phyloP scores from a whole-genome alignment of 2,329 filamentous ascomycete genomes.

The Microdochium paspali region DNA sequence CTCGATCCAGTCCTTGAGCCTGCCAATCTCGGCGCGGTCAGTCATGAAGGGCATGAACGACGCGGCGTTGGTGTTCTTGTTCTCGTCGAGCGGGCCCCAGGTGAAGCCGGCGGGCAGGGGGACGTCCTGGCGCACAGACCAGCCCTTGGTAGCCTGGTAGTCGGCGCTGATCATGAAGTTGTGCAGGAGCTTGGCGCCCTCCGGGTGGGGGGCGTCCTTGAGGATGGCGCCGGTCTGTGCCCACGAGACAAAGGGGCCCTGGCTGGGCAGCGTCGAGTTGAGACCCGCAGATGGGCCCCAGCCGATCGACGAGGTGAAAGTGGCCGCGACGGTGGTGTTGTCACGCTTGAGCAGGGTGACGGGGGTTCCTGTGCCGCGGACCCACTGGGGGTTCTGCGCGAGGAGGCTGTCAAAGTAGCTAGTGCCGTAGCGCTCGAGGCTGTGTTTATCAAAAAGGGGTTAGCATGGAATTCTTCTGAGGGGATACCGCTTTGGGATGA shows the following conservation, averaged over 20 bases:
- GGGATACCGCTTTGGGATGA: too few relatives aligned
- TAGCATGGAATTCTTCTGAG: too few relatives aligned
- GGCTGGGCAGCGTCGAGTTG: slow-evolving; percentile 19
- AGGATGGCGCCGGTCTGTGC: slow-evolving; percentile 37
- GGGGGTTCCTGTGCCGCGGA: slow-evolving; percentile 38
- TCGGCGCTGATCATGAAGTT: slow-evolving; percentile 34
- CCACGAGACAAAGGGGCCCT: slow-evolving; percentile 36
- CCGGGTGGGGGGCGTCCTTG: slow-evolving; percentile 35
- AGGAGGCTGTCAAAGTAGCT: slow-evolving; percentile 37
- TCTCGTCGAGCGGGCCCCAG: slow-evolving; percentile 13
- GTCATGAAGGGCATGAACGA: slow-evolving; percentile 24
- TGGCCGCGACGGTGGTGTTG: slow-evolving; percentile 20
- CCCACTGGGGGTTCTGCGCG: slow-evolving; percentile 40
- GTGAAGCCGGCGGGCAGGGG: slow-evolving; percentile 14
- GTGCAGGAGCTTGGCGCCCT: slow-evolving; percentile 40
- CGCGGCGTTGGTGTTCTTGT: slow-evolving; percentile 17
- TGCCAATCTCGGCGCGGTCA: slow-evolving; percentile 24
- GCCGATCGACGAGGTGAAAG: slow-evolving; percentile 20
- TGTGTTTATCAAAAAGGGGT: slow-evolving; percentile 4
- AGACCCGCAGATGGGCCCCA: slow-evolving; percentile 6
- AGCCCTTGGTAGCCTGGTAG: slow-evolving; percentile 19
- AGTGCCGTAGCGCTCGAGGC: slow-evolving; percentile 28
- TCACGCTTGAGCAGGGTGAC: slow-evolving; percentile 18
- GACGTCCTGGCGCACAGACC: slow-evolving; percentile 20
- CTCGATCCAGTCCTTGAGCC: slow-evolving; percentile 26